phyloP scores from a whole-genome alignment of 768 basidiomycete species.

The Steccherinum ochraceum region DNA sequence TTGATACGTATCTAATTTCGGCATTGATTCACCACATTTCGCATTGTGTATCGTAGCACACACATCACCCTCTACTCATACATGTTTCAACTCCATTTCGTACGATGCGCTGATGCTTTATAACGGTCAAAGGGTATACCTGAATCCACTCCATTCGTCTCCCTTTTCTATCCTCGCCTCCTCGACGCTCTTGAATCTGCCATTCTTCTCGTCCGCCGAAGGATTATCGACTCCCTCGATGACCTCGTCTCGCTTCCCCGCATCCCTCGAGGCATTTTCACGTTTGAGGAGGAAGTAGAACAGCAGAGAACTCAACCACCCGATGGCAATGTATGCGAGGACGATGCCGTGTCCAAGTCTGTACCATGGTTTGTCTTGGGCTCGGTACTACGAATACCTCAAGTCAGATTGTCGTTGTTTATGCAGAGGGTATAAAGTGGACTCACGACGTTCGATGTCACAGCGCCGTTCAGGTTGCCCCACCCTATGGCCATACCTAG shows the following conservation, averaged over 20 bases:
- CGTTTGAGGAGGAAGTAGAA: constrained; percentile 42
- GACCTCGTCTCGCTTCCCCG: constrained; percentile 63
- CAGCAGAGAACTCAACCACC: constrained; percentile 45
- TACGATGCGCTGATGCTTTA: neutral
- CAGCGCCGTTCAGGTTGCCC: constrained; percentile 66
- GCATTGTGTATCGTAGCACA: constrained; percentile 1
- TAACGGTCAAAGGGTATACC: constrained; percentile 45
- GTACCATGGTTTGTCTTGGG: constrained; percentile 61
- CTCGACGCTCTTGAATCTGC: constrained; percentile 44
- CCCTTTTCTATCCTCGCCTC: constrained; percentile 58
- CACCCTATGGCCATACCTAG: constrained; percentile 66
- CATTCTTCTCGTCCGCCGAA: constrained; percentile 41
- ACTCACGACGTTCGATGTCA: constrained; percentile 58
- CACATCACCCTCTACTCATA: neutral
- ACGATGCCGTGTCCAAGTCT: constrained; percentile 63
- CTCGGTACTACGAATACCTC: constrained; percentile 45
- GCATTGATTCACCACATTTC: neutral
- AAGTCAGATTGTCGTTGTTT: constrained; percentile 1
- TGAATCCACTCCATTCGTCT: constrained; percentile 73
- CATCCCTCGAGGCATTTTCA: constrained; percentile 59
- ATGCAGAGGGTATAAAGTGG: neutral
- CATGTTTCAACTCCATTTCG: neutral
- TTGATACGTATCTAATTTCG: neutral
- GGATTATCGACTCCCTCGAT: constrained; percentile 44
- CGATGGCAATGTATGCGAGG: constrained; percentile 63